A percentile compares a stretch with the other conserved stretches of the same genome.
These are phyloP conservation scores for Calonectria montana DNA, from an alignment of 2,329 filamentous ascomycete species.

Conservation along the genomic window DNA sequence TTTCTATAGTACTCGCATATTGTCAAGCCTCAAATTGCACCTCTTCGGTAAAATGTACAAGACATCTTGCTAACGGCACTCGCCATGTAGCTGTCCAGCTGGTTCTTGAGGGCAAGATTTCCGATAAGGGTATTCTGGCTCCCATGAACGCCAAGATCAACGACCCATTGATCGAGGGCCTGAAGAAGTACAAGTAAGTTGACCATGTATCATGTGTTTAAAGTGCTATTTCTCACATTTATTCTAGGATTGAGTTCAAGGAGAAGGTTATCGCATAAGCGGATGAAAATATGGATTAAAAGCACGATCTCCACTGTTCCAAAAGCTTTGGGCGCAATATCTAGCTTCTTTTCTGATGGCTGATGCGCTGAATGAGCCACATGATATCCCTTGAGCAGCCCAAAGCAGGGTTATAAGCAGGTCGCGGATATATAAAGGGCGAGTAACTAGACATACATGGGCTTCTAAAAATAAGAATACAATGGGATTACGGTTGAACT, in stretches of 20 bases:
- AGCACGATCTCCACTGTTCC: neutral
- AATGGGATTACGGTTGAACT: neutral
- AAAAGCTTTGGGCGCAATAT: neutral
- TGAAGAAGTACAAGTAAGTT: constrained; percentile 13
- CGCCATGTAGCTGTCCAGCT: constrained; percentile 77
- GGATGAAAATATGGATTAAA: neutral
- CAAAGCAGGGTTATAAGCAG: neutral
- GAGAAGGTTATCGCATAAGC: constrained; percentile 10
- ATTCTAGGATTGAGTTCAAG: neutral
- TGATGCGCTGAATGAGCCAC: neutral
- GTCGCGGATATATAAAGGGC: neutral
- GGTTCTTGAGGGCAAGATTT: constrained; percentile 80
- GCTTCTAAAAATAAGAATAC: neutral
- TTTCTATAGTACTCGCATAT: neutral
- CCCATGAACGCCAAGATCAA: constrained; percentile 80
- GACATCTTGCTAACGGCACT: constrained; percentile 4
- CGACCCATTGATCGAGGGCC: constrained; percentile 69
- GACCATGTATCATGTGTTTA: neutral
- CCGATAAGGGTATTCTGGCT: constrained; percentile 79
- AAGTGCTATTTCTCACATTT: neutral
- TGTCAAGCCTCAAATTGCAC: neutral
- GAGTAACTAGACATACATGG: neutral
- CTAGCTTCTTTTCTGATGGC: neutral
- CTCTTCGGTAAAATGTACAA: neutral
- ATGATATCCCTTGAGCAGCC: neutral